A percentile compares a stretch with the other conserved stretches of the same genome.
phyloP scores from a whole-genome alignment of 768 basidiomycete species.

The Tulasnella sp. region DNA sequence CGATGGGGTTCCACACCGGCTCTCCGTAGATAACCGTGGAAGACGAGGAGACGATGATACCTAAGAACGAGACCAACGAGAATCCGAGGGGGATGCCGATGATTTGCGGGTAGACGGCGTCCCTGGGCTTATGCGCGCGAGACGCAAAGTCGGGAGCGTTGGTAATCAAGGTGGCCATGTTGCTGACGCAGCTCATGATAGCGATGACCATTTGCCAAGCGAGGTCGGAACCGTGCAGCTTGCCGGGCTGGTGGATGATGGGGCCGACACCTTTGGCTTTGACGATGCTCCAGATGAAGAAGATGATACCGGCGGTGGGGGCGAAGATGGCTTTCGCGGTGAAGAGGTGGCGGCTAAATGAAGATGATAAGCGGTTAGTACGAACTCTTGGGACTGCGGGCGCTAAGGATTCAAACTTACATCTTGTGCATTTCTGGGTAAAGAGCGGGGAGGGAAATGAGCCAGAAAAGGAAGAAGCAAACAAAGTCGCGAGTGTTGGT shows the following conservation, averaged over 20 bases:
- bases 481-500: conserved; percentile 68
- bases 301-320: conserved; percentile 59
- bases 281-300: conserved; percentile 71
- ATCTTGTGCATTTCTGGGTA: conserved; percentile 80
- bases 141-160: conserved; percentile 54
- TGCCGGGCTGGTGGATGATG: conserved; percentile 57
- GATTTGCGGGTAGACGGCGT: conserved; percentile 55
- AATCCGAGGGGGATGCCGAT: conserved; percentile 66
- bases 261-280: conserved; percentile 73
- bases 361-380: background rate
- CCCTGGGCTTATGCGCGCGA: conserved; percentile 43
- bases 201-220: conserved; percentile 69
- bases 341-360: conserved; percentile 56
- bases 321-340: conserved; percentile 67
- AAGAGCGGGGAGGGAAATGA: conserved; percentile 67
- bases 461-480: conserved; percentile 83
- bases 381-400: conserved; percentile 29
- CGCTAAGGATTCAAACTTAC: conserved; percentile 34
- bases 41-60: conserved; percentile 74
- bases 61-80: conserved; percentile 67
- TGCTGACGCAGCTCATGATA: conserved; percentile 71
- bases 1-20: conserved; percentile 72
- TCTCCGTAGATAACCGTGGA: conserved; percentile 68
- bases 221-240: conserved; percentile 56
- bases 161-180: conserved; percentile 68